A percentile compares a stretch with the other conserved stretches of the same genome.
phyloP scores from a whole-genome alignment of 2,329 filamentous ascomycete genomes.

The Calonectria hongkongensis region DNA sequence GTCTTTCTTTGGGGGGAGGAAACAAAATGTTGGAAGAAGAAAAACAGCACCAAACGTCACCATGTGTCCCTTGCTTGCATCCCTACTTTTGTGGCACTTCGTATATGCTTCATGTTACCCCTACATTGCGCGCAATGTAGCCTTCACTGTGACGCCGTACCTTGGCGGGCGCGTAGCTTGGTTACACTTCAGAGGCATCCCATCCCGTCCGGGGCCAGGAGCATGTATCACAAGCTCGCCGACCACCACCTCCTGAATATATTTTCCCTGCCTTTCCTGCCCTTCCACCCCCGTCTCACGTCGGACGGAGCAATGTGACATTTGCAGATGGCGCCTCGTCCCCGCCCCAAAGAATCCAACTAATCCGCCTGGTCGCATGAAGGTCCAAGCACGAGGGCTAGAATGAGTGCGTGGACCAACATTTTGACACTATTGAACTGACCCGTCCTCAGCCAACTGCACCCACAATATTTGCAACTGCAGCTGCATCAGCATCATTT shows the following conservation, averaged over 20 bases:
- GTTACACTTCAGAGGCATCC: slow-evolving; percentile 2
- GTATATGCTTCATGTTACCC: background rate
- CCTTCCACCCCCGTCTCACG: slow-evolving; percentile 6
- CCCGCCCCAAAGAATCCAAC: slow-evolving; percentile 30
- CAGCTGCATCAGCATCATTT: slow-evolving; percentile 18
- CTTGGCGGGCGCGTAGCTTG: slow-evolving; percentile 3
- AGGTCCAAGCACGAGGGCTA: slow-evolving; percentile 30
- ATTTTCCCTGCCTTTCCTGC: background rate
- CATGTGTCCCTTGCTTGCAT: slow-evolving; percentile 17
- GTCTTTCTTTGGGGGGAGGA: background rate
- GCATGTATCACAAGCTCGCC: slow-evolving; percentile 10
- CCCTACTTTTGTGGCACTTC: slow-evolving; percentile 15
- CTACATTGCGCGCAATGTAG: slow-evolving; percentile 15
- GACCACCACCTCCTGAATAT: slow-evolving; percentile 27
- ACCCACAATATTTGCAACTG: slow-evolving; percentile 6
- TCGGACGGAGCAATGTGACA: slow-evolving; percentile 22
- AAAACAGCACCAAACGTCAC: background rate
- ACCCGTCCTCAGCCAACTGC: slow-evolving; percentile 15
- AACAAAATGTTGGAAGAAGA: background rate
- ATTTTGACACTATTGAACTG: slow-evolving; percentile 19
- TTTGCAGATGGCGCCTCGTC: slow-evolving; percentile 18
- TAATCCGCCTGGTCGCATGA: slow-evolving; percentile 32
- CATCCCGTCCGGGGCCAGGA: background rate
- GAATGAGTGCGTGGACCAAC: slow-evolving; percentile 14
- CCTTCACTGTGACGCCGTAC: background rate